phyloP scores from a whole-genome alignment of 371 early-diverging fungal genomes.

The Capniomyces stellatus region DNA sequence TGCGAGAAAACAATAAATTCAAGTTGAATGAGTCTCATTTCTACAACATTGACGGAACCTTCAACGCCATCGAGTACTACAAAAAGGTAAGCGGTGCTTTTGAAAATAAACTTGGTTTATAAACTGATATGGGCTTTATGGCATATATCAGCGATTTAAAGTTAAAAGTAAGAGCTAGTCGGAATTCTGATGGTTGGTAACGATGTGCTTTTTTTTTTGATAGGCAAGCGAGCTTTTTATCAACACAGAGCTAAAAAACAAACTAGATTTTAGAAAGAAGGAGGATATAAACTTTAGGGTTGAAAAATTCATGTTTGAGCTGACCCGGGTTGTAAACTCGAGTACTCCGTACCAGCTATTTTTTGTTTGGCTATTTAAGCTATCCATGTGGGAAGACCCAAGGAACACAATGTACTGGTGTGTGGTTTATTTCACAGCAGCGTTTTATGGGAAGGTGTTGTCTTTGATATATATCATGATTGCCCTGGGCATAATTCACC shows the following conservation, averaged over 20 bases:
- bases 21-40: not conserved
- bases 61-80: not conserved
- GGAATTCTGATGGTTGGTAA: too few species aligned
- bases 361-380: conserved; percentile 18
- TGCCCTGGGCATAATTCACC: conserved; percentile 19
- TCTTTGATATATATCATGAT: conserved; percentile 16
- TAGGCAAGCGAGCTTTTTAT: not conserved
- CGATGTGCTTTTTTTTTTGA: not conserved
- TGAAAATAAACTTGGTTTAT: too few species aligned
- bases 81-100: not conserved
- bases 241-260: not conserved
- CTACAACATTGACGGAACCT: not conserved
- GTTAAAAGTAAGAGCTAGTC: too few species aligned
- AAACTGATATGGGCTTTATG: too few species aligned
- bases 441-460: conserved; percentile 15
- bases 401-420: conserved; percentile 21
- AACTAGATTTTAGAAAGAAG: conserved; percentile 9
- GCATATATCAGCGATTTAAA: too few species aligned
- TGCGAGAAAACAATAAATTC: not conserved
- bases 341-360: conserved; percentile 26
- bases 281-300: conserved; percentile 22
- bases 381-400: conserved; percentile 26
- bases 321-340: conserved; percentile 22
- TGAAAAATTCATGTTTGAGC: conserved; percentile 16
- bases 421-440: conserved; percentile 14